Evolutionary conservation across 805 yeast genomes (phyloP), one percentile per base, ranked within the genome.

Genomic region (Blastobotrys americana): DNA sequence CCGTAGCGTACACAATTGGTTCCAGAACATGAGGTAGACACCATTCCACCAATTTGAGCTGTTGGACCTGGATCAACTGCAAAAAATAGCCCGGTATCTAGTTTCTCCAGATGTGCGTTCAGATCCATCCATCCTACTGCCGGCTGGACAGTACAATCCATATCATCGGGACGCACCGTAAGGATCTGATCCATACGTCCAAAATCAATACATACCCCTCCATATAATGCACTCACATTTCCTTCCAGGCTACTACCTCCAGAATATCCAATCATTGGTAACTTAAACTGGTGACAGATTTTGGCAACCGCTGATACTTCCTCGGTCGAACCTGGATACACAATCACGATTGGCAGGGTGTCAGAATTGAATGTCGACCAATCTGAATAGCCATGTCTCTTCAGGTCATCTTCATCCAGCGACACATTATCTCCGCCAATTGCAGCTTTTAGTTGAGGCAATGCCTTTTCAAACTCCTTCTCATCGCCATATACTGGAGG

Each of bases 171-270:
- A 56, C 83, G 77, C 28, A 84, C 61, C 20, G 67, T 65, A 2
- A 84, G 19, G 4, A 84, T 71, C 37, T 72, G 58, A 61, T 78
- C 70, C 84, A 84, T 74, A 44, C 72, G 65, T 13, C 77, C 67
- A 34, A 82, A 60, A 57, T 84, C 90, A 34, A 82, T 54, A 39
- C 75, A 69, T 3, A 82, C 69, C 1, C 84, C 83, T 3, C 74
- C 69, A 54, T 88, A 69, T 0, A 88, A 80, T 3, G 85, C 80
- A 39, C 81, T 70, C 59, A 77, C 81, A 56, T 84, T 88, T n/a
- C 93, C 94, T 60, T 84, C 94, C 34, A 84, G 65, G 0, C 90
- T 81, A 0, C 93, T 78, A 23, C 86, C 86, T 6, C 93, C 94
- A 1, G 86, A 75, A 47, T 65, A 82, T 1, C 93, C 88, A n/a